phyloP scores from a whole-genome alignment of 352 stramenopile genomes.

The Phytophthora quininea region DNA sequence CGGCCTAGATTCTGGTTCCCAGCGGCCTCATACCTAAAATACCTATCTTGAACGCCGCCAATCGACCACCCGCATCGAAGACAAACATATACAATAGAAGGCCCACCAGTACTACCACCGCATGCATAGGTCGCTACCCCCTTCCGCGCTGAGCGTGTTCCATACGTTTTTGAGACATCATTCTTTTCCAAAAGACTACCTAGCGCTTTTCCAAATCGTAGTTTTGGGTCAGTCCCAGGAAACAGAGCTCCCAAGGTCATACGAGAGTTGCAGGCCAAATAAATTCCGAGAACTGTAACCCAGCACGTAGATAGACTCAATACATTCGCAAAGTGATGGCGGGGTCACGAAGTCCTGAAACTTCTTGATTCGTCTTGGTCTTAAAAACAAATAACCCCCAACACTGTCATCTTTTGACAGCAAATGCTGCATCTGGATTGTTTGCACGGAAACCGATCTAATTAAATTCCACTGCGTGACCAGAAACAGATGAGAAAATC shows the following conservation, averaged over 20 bases:
- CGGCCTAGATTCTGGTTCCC: conserved; percentile 13
- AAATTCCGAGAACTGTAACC: conserved; percentile 3
- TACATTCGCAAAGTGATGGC: conserved; percentile 21
- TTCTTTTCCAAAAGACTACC: background rate
- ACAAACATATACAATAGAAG: conserved; percentile 17
- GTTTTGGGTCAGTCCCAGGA: conserved; percentile 2
- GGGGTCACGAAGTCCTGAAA: conserved; percentile 4
- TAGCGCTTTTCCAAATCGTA: conserved; percentile 4
- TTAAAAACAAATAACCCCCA: conserved; percentile 23
- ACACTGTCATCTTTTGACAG: conserved; percentile 19
- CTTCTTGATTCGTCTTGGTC: conserved; percentile 33
- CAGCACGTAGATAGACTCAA: background rate
- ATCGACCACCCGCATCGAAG: conserved; percentile 14
- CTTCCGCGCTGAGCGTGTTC: conserved; percentile 16
- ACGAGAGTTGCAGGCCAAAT: conserved; percentile 8
- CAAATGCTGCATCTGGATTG: conserved; percentile 17
- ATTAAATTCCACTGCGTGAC: conserved; percentile 34
- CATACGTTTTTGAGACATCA: background rate
- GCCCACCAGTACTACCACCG: conserved; percentile 5
- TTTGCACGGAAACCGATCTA: conserved; percentile 26
- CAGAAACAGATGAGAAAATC: conserved; percentile 30
- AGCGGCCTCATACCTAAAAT: conserved; percentile 10
- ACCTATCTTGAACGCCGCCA: conserved; percentile 10
- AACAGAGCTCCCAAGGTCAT: background rate
- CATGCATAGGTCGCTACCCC: conserved; percentile 15